Conservation (phyloP, 1,139 yeast species). For the Starmera stellimalicola region DNA sequence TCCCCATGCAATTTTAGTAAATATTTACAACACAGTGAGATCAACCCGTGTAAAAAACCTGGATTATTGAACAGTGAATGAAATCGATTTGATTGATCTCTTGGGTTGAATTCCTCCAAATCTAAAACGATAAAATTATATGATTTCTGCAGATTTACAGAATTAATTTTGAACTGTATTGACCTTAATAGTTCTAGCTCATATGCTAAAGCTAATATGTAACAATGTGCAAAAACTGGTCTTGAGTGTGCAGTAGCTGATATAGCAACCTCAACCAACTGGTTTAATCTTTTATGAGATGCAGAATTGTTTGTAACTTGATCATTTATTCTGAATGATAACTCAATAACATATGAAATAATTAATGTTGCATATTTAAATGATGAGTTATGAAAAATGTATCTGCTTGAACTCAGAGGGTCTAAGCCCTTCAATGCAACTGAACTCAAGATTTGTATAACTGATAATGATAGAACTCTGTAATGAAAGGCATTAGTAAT, state of each 20-base stretch:
- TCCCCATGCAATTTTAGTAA: slow-evolving; percentile 8
- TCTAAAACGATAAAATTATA: slow-evolving; percentile 4
- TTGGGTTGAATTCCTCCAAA: slow-evolving; percentile 11
- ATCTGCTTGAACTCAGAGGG: slow-evolving; percentile 6
- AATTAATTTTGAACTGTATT: neutral
- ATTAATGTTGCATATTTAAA: slow-evolving; percentile 13
- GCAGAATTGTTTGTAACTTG: slow-evolving; percentile 4
- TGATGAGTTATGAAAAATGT: slow-evolving; percentile 10
- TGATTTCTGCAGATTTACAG: neutral
- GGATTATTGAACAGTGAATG: slow-evolving; percentile 10
- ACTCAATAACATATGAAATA: slow-evolving; percentile 13
- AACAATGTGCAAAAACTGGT: slow-evolving; percentile 10
- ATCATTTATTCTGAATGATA: slow-evolving; percentile 9
- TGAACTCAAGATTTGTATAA: slow-evolving; percentile 12
- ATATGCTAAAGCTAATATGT: slow-evolving; percentile 8
- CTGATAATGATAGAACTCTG: slow-evolving; percentile 5
- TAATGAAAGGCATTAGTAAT: slow-evolving; percentile 2
- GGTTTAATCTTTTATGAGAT: slow-evolving; percentile 2
- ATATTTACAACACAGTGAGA: slow-evolving; percentile 8
- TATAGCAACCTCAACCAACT: slow-evolving; percentile 10
- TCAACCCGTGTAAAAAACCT: slow-evolving; percentile 8
- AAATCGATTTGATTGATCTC: slow-evolving; percentile 2
- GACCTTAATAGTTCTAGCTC: slow-evolving; percentile 4
- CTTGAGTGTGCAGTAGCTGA: slow-evolving; percentile 8
- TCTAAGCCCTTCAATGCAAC: slow-evolving; percentile 4